These are phyloP conservation scores for Lachnellula hyalina DNA, from an alignment of 2,329 filamentous ascomycete species.

Conservation along the genomic window DNA sequence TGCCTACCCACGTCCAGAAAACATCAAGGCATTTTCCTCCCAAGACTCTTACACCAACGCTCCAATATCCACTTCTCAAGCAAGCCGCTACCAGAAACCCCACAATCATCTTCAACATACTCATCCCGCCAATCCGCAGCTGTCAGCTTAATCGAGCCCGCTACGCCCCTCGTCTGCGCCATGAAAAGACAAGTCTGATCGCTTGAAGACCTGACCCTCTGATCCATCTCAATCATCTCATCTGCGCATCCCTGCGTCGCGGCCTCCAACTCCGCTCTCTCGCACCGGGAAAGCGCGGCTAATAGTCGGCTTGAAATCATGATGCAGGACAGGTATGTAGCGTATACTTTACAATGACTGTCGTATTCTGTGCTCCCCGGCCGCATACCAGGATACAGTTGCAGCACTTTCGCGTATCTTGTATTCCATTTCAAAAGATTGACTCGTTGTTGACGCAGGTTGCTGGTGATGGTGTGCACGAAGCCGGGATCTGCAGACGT, in stretches of 20 bases:
- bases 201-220: constrained; percentile 14
- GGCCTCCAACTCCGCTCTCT: constrained; percentile 25
- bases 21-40: neutral
- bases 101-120: neutral
- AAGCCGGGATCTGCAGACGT: neutral
- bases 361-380: constrained; percentile 17
- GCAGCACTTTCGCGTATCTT: constrained; percentile 5
- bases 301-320: constrained; percentile 22
- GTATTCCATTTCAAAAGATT: constrained; percentile 16
- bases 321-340: constrained; percentile 27
- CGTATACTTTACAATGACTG: constrained; percentile 18
- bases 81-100: neutral
- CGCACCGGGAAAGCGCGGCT: constrained; percentile 10
- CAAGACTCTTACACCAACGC: neutral
- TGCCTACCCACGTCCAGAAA: neutral
- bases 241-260: constrained; percentile 26
- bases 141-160: constrained; percentile 4
- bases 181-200: constrained; percentile 18
- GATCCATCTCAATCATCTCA: constrained; percentile 29
- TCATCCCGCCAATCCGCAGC: neutral
- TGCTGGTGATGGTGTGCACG: constrained; percentile 3
- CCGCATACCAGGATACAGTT: constrained; percentile 1
- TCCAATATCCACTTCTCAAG: neutral
- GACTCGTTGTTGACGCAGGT: constrained; percentile 9
- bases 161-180: constrained; percentile 14